phyloP scores from a whole-genome alignment of 805 yeast genomes.

The Cyberlindnera xishuangbannaensis region DNA sequence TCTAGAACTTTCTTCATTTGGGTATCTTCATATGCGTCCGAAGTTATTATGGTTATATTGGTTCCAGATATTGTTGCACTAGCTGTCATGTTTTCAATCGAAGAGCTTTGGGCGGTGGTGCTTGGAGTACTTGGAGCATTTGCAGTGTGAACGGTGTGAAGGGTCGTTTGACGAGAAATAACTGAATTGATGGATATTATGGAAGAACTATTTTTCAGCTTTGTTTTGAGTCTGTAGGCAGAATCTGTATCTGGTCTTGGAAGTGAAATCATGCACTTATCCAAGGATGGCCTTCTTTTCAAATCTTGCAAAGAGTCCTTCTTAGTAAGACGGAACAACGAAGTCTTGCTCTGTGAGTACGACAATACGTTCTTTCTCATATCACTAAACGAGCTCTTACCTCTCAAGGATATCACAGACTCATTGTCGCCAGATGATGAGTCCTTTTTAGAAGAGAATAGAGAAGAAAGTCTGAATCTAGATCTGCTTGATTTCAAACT shows the following conservation, averaged over 20 bases:
- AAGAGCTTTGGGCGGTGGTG: conserved; percentile 3
- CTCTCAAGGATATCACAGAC: conserved; percentile 22
- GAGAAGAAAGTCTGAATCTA: conserved; percentile 23
- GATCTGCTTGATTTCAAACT: conserved; percentile 22
- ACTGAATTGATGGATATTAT: conserved; percentile 35
- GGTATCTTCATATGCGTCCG: conserved; percentile 8
- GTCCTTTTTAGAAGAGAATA: conserved; percentile 20
- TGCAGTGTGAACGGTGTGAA: conserved; percentile 11
- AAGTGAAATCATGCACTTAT: conserved; percentile 43
- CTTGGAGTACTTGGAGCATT: too few relatives aligned
- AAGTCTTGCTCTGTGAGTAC: conserved; percentile 18
- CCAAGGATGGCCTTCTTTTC: conserved; percentile 19
- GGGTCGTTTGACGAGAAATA: conserved; percentile 14
- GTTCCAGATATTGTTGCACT: conserved; percentile 22
- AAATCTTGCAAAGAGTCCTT: conserved; percentile 22
- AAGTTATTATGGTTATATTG: background rate
- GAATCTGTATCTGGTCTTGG: conserved; percentile 52
- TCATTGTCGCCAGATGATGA: conserved; percentile 15
- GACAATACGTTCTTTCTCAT: conserved; percentile 28
- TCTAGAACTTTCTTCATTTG: conserved; percentile 30
- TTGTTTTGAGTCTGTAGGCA: conserved; percentile 47
- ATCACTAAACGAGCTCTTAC: conserved; percentile 23
- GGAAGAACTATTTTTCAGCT: conserved; percentile 45
- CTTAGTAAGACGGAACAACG: conserved; percentile 18
- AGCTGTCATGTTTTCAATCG: conserved; percentile 2